Conservation (phyloP, 2,329 filamentous ascomycete species). For the Colletotrichum orchidophilum region DNA sequence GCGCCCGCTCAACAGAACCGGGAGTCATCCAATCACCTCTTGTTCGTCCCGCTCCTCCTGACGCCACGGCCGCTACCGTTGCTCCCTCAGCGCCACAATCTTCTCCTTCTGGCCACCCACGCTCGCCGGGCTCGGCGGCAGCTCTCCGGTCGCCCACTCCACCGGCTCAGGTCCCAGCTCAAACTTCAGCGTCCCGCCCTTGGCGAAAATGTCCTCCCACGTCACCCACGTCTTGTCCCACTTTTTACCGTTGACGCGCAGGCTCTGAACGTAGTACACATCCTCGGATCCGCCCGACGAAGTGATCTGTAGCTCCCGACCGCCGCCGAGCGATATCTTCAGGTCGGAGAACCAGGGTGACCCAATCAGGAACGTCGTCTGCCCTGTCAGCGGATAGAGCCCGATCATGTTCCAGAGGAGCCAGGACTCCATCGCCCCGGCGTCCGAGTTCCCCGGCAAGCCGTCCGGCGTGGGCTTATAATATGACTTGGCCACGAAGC, state of each 20-base stretch:
- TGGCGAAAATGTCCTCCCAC: slow-evolving; percentile 72
- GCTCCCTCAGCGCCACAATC: neutral
- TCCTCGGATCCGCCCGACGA: slow-evolving; percentile 58
- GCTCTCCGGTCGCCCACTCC: slow-evolving; percentile 67
- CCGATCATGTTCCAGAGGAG: slow-evolving; percentile 75
- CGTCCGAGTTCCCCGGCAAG: slow-evolving; percentile 76
- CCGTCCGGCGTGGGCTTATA: slow-evolving; percentile 65
- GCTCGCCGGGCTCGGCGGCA: slow-evolving; percentile 68
- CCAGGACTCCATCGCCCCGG: slow-evolving; percentile 78
- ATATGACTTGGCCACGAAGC: slow-evolving; percentile 66
- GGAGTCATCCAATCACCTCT: too few species aligned
- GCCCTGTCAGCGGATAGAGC: slow-evolving; percentile 73
- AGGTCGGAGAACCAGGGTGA: slow-evolving; percentile 71
- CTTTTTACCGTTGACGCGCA: slow-evolving; percentile 69
- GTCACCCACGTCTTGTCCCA: slow-evolving; percentile 74
- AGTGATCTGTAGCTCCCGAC: slow-evolving; percentile 64
- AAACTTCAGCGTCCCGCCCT: slow-evolving; percentile 72
- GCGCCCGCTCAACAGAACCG: too few species aligned
- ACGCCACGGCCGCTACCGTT: neutral
- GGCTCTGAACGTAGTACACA: slow-evolving; percentile 70
- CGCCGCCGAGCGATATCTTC: slow-evolving; percentile 65
- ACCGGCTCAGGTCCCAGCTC: slow-evolving; percentile 63
- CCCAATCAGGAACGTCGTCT: slow-evolving; percentile 73
- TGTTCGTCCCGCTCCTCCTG: neutral
- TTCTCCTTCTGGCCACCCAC: slow-evolving; percentile 10